Base-by-base conservation (phyloP, 768 basidiomycete species). In the Trametes cinnabarina region DNA sequence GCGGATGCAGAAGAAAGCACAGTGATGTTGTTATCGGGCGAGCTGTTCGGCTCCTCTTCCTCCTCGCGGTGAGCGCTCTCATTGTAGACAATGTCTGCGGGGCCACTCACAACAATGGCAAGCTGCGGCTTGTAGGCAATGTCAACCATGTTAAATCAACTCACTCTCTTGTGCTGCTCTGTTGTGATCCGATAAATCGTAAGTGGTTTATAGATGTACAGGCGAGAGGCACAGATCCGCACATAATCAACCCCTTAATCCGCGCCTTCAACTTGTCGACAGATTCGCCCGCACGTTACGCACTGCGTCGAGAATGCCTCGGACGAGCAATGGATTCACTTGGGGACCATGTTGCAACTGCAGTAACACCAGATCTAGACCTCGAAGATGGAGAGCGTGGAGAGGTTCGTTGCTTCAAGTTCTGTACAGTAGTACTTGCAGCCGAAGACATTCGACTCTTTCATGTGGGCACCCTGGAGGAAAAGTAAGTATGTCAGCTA, bases 301-400 rank as follows among this genome's bases (percentile, higher is more conserved):
- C 88, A 92, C 3, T 91, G 72, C 0, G 88, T 92, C 1, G 88
- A 87, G 61, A 90, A 91, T 28, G 84, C 75, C 55, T 88, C 89
- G 83, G 60, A 26, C 14, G 26, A 59, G 53, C 88, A 75, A 43
- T 83, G 76, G 51, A 92, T 91, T 89, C 89, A 91, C 62, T 84
- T 81, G 0, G 89, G 89, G 30, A 86, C 74, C 7, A 71, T 75
- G 61, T 86, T 82, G 44, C 85, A 85, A 17, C 89, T 88, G 66
- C 88, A 77, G 71, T 82, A 92, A 67, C 89, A 91, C 89, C 88
- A 91, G 63, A 92, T 81, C 69, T 91, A 88, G 23, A 91, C 88
- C 68, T 91, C 89, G 62, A 92, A 91, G 17, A 90, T 85, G 14
- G 86, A 88, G 4, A 90, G 76, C 63, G 88, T 86, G 4, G 84